Evolutionary conservation across 2,329 filamentous ascomycete genomes (phyloP), one percentile per base, ranked within the genome.

Genomic region (Septoria linicola): DNA sequence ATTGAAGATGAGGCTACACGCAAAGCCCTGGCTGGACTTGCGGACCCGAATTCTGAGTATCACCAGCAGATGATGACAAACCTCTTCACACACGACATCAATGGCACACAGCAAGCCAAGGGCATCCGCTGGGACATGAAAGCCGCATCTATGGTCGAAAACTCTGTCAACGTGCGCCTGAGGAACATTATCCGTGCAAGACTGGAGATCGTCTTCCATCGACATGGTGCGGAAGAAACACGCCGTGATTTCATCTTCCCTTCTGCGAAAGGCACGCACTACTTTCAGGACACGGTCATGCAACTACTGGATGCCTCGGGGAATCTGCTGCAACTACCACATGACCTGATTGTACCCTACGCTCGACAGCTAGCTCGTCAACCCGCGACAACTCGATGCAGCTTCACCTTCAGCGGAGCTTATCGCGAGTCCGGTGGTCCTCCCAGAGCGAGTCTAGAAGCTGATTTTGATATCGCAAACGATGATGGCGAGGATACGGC

Each of bases 401-500:
- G 88, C 0, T 96, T 89, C 68, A 83, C 88, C 0, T 96, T 99
- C 67, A 91, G 90, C 5, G 85, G 80, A 27, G 90, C 97, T 1
- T 97, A 89, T 66, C 82, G 93, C 34, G 88, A 95, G 58, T 84
- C 84, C 49, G 90, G 89, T 6, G 88, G 89, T 2, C 88, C 95
- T 60, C 93, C 93, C 5, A 80, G 80, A 50, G 87, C 85, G 63
- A 87, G 89, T 66, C 87, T 88, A 8, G 93, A 97, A 66, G 91
- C 95, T 2, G 91, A 97, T 68, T 99, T 97, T 68, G 93, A 99
- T 70, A 90, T 99, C 53, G 80, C 96, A n/a, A 92, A 90, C 0
- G 80, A 82, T 37, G 54, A 54, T 10, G 85, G 91, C 60, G 85
- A 86, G 1, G 90, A 97, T 63, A 75, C 95, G 39, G 86, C 90